Evolutionary conservation across 768 basidiomycete species (phyloP).

Genomic region (Dioszegia aurantiaca): DNA sequence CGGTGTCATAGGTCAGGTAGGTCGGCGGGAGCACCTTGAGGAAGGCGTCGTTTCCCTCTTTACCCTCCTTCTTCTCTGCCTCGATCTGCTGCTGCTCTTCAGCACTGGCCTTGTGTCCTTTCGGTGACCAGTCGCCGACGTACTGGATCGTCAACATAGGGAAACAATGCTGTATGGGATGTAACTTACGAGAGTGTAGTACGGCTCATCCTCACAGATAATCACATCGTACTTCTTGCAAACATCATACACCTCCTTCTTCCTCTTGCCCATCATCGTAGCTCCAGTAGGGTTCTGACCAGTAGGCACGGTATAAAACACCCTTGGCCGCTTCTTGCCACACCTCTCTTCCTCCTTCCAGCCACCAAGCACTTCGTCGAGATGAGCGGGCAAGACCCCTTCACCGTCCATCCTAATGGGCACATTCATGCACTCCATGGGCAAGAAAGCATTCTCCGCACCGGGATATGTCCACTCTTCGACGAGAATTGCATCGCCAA

Average conservation of each 20-base stretch:
- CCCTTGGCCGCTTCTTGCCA: constrained; percentile 58
- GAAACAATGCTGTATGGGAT: neutral
- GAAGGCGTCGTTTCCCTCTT: constrained; percentile 56
- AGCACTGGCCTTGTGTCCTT: constrained; percentile 35
- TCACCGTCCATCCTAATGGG: constrained; percentile 65
- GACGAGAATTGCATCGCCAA: constrained; percentile 53
- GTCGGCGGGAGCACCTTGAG: constrained; percentile 61
- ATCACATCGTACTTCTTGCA: constrained; percentile 74
- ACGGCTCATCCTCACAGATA: constrained; percentile 81
- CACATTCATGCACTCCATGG: constrained; percentile 33
- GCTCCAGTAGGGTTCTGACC: constrained; percentile 81
- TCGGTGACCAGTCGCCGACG: constrained; percentile 52
- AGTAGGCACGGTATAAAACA: constrained; percentile 61
- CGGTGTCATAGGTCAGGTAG: constrained; percentile 63
- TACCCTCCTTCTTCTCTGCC: constrained; percentile 37
- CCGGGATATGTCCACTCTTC: constrained; percentile 69
- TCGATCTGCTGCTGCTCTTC: constrained; percentile 28
- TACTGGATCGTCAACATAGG: constrained; percentile 23
- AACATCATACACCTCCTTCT: constrained; percentile 76
- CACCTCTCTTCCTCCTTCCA: constrained; percentile 67
- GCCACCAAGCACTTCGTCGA: constrained; percentile 61
- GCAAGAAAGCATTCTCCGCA: constrained; percentile 52
- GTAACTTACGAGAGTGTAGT: constrained; percentile 58
- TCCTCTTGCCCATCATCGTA: constrained; percentile 64
- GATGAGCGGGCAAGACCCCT: constrained; percentile 65